Conservation (phyloP, 345 rosid genomes). For the Eutrema japonicum region DNA sequence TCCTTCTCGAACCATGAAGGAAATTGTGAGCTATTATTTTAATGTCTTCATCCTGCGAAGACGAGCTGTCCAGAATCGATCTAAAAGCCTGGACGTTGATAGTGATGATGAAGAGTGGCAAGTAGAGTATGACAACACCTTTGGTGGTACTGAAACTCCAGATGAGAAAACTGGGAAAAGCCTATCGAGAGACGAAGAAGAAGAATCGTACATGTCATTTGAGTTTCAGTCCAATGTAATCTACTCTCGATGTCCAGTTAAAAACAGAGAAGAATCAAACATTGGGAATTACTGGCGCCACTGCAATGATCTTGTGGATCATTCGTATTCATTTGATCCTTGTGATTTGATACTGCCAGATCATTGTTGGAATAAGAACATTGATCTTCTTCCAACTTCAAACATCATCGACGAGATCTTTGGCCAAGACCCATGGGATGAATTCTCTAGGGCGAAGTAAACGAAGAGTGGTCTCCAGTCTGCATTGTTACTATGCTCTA, state of each 20-base stretch:
- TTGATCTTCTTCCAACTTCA: slow-evolving; percentile 70
- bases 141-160: slow-evolving; percentile 40
- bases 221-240: slow-evolving; percentile 48
- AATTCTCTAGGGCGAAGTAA: slow-evolving; percentile 36
- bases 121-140: slow-evolving; percentile 40
- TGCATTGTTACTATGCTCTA: slow-evolving; percentile 16
- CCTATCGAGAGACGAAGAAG: slow-evolving; percentile 33
- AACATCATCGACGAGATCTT: slow-evolving; percentile 77
- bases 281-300: slow-evolving; percentile 40
- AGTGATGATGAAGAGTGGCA: slow-evolving; percentile 93
- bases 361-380: slow-evolving; percentile 47
- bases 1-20: slow-evolving; percentile 60
- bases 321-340: slow-evolving; percentile 50
- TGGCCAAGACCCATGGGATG: slow-evolving; percentile 49
- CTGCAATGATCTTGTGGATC: slow-evolving; percentile 46
- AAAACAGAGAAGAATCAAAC: slow-evolving; percentile 36
- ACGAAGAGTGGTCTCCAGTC: slow-evolving; percentile 25
- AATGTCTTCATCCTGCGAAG: slow-evolving; percentile 69
- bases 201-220: slow-evolving; percentile 58
- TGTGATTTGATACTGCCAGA: slow-evolving; percentile 49
- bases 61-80: slow-evolving; percentile 74
- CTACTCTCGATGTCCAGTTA: slow-evolving; percentile 34
- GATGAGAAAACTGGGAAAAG: slow-evolving; percentile 49
- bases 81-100: slow-evolving; percentile 56
- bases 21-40: slow-evolving; percentile 77